Base-by-base conservation (phyloP, 1,139 yeast genomes). In the Geotrichum macrosporum region DNA sequence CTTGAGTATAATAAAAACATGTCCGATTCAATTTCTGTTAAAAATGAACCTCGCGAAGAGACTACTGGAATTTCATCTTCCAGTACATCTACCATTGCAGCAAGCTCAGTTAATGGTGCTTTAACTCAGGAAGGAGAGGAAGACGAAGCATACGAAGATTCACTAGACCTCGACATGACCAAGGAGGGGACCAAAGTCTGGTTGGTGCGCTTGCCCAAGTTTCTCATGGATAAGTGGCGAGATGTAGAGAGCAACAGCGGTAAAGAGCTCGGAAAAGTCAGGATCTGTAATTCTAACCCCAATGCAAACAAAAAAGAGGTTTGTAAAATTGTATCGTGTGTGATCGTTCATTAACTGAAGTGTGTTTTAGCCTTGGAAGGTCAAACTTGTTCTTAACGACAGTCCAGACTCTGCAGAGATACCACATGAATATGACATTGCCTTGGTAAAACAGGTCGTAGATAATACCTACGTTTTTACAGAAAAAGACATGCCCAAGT, bases 151-250 rank as follows among this genome's bases (percentile, higher is more conserved):
- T 65, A 63, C 47, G 73, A 70, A 41, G 73, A 69, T 52, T 55
- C 69, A 20, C 57, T 67, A n/a, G 74, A 70, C 48, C 63, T 70
- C 22, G 73, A 70, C 49, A 60, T 69, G 37, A 47, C 66, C 16
- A 56, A 58, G 21, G 62, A 64, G 32, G 63, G 55, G 35, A 61
- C 66, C 42, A 87, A 87, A 58, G 82, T 92, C 35, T 92, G 98
- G 98, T 71, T 92, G 24, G 95, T 92, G 22, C 79, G 94, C 57
- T 70, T 92, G 57, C 97, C 98, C 3, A 79, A 85, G 59, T 88
- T 87, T 60, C 71, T 92, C 53, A 84, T 94, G 41, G 88, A 83
- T 44, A 74, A 77, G 55, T 88, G 96, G 95, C 76, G 80, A 48
- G 75, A 82, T 53, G 74, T 78, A 39, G 78, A 74, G 13, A 70